A percentile compares a stretch with the other conserved stretches of the same genome.
phyloP scores from a whole-genome alignment of 2,329 filamentous ascomycete genomes.

The Fusarium goolgardi region DNA sequence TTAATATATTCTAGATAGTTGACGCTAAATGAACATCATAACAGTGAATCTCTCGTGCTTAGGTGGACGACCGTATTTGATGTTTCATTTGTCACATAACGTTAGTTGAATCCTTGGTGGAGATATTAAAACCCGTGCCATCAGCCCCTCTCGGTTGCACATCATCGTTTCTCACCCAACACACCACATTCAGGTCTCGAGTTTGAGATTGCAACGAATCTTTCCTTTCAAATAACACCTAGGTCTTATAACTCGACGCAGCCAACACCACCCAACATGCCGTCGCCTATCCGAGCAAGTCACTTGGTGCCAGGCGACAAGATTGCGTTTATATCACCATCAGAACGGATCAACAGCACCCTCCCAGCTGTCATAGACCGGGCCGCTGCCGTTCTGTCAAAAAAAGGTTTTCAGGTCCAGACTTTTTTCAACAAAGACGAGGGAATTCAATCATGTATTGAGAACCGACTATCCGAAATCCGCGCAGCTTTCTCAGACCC shows the following conservation, averaged over 20 bases:
- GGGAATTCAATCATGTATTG: constrained; percentile 50
- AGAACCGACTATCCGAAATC: constrained; percentile 54
- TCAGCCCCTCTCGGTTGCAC: constrained; percentile 3
- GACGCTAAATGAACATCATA: background rate
- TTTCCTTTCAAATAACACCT: fast-evolving
- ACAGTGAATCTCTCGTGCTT: background rate
- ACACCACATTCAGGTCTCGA: background rate
- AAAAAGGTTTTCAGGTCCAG: constrained; percentile 52
- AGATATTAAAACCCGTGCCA: constrained; percentile 1
- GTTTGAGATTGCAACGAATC: fast-evolving
- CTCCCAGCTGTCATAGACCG: constrained; percentile 48
- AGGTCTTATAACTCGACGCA: fast-evolving
- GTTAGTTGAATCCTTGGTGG: background rate
- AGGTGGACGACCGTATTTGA: background rate
- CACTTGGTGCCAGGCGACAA: constrained; percentile 52
- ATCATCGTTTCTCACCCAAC: background rate
- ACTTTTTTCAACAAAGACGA: constrained; percentile 49
- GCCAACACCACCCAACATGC: constrained; percentile 8
- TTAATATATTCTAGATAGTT: no score
- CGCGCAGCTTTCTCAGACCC: constrained; percentile 54
- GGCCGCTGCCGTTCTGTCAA: constrained; percentile 47
- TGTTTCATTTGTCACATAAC: constrained; percentile 9
- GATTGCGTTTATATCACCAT: constrained; percentile 57
- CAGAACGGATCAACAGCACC: constrained; percentile 51
- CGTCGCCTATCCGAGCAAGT: constrained; percentile 41